Base-by-base conservation (phyloP, 2,329 filamentous ascomycete species). In the Fusarium longipes region DNA sequence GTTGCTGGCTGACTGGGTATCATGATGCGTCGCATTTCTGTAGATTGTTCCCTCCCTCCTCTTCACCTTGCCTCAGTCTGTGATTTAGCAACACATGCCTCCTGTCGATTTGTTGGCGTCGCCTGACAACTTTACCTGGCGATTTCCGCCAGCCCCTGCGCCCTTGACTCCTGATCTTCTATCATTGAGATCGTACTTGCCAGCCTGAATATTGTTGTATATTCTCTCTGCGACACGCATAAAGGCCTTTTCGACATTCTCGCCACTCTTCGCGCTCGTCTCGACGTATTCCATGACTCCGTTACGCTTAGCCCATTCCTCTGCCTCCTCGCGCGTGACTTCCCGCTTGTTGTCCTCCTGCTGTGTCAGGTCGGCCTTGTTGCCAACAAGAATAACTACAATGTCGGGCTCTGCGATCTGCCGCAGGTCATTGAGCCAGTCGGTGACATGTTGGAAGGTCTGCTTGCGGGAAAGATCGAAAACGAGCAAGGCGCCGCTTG, bases 331-430 rank as follows among this genome's bases (percentile, higher is more conserved):
- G 51, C 82, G 83, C 1, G 91, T 92, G 25, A 98, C 93, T 76
- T 96, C 91, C 57, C 95, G 86, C 80, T 89, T 88, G 74, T 91
- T 91, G 49, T 84, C 73, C 11, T 75, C 77, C 48, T 74, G 73
- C 47, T 83, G 82, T 1, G 91, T 89, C 39, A 98, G 83, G 80
- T 99, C 96, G 32, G 88, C 88, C 80, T 99, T 99, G 82, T 99
- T 99, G 39, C 96, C 96, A 7, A 99, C 96, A 8, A 99, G 82
- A 20, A 99, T 90, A 17, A 98, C 92, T 43, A 97, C 92, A 68
- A 98, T 97, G 74, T 96, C 92, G 24, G 96, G 93, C 80, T 98
- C 96, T 48, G 96, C 96, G 73, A 98, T 97, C 78, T 96, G 93
- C 39, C 93, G 89, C 67, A 99, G 85, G 81, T 99, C 96, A 74